These are phyloP conservation scores for Dictyostelium intermedium DNA, from an alignment of 78 protist genomes.

Conservation along the genomic window DNA sequence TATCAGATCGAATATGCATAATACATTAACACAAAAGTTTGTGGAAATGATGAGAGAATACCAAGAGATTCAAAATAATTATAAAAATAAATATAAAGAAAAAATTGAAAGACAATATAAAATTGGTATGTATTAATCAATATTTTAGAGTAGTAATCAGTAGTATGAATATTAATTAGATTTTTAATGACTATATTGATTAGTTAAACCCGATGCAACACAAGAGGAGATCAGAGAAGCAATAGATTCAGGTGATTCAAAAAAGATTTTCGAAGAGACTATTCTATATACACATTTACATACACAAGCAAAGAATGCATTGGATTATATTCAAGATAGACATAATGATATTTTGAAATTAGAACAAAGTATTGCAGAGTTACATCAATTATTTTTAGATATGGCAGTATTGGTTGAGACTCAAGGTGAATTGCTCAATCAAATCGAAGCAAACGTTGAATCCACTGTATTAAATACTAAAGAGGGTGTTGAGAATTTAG, in stretches of 20 bases:
- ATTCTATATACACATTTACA: constrained; percentile 75
- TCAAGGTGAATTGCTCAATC: constrained; percentile 90
- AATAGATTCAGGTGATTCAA: constrained; percentile 70
- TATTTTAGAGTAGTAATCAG: no score
- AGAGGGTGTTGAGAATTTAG: constrained; percentile 85
- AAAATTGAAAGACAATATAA: constrained; percentile 87
- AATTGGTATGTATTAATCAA: constrained; percentile 46
- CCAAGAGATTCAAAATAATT: constrained; percentile 86
- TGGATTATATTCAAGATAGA: constrained; percentile 84
- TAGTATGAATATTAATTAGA: no score
- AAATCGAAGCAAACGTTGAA: constrained; percentile 85
- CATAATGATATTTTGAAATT: constrained; percentile 87
- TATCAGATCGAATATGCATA: constrained; percentile 80
- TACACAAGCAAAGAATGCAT: constrained; percentile 77
- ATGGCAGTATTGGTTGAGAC: constrained; percentile 87
- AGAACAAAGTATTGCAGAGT: constrained; percentile 87
- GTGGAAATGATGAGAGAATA: constrained; percentile 89
- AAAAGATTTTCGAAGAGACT: constrained; percentile 82
- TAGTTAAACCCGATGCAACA: constrained; percentile 89
- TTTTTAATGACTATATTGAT: no score
- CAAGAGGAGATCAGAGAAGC: constrained; percentile 89
- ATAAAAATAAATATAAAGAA: constrained; percentile 83
- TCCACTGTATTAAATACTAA: constrained; percentile 77
- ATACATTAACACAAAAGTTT: constrained; percentile 82
- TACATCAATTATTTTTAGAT: constrained; percentile 90